A percentile compares a stretch with the other conserved stretches of the same genome.
Evolutionary conservation across 2,329 filamentous ascomycete genomes (phyloP).

Genomic region (Drechmeria coniospora): DNA sequence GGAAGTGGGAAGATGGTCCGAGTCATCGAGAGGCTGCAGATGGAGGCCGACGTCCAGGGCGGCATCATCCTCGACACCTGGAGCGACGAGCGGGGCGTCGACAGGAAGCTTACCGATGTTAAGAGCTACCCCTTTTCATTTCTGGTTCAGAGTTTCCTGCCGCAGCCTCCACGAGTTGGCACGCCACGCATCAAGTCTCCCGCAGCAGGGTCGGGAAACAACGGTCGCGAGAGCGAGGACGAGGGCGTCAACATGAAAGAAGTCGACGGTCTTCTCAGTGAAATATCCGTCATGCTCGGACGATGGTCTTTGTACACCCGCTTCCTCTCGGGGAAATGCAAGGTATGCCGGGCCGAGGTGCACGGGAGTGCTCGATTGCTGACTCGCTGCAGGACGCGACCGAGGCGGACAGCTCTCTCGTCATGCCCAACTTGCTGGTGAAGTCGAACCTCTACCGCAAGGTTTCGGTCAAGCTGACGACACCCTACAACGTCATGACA

Average conservation of each 20-base stretch:
- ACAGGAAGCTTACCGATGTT: conserved; percentile 80
- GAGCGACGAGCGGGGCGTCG: conserved; percentile 75
- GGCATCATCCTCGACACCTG: conserved; percentile 93
- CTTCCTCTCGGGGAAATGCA: conserved; percentile 77
- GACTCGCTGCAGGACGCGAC: conserved; percentile 28
- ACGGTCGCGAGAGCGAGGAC: conserved; percentile 57
- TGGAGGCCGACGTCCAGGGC: conserved; percentile 90
- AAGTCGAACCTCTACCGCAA: conserved; percentile 74
- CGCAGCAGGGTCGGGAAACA: conserved; percentile 40
- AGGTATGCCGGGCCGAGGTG: conserved; percentile 33
- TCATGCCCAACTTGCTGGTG: conserved; percentile 56
- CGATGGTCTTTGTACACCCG: conserved; percentile 86
- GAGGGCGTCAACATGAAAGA: conserved; percentile 96
- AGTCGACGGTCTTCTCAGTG: conserved; percentile 71
- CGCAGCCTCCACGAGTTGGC: conserved; percentile 47
- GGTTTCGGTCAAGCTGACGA: conserved; percentile 54
- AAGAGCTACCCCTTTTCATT: conserved; percentile 98
- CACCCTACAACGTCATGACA: conserved; percentile 81
- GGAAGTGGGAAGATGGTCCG: conserved; percentile 84
- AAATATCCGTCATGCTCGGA: conserved; percentile 82
- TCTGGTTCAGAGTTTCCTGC: conserved; percentile 82
- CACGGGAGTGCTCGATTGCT: conserved; percentile 2
- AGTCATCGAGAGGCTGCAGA: conserved; percentile 82
- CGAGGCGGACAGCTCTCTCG: conserved; percentile 39
- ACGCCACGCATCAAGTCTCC: conserved; percentile 64